phyloP scores from a whole-genome alignment of 2,329 filamentous ascomycete species.

The Diplodia corticola region DNA sequence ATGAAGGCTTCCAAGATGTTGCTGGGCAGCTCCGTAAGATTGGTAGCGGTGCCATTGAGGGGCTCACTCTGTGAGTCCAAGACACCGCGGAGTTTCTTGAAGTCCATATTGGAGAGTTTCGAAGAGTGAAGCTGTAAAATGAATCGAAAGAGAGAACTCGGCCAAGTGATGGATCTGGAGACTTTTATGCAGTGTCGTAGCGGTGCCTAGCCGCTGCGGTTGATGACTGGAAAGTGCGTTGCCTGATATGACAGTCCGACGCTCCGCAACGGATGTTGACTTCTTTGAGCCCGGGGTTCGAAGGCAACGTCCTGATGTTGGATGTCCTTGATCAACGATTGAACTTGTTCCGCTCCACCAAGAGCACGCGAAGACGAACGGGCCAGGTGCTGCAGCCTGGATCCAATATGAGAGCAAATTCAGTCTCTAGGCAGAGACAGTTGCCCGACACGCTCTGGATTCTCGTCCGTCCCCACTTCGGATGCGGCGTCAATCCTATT shows the following conservation, averaged over 20 bases:
- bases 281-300: too few species aligned
- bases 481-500: neutral
- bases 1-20: constrained; percentile 53
- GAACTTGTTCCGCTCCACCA: neutral
- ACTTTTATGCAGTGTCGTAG: neutral
- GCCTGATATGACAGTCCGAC: neutral
- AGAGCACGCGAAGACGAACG: neutral
- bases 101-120: neutral
- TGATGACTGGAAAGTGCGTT: neutral
- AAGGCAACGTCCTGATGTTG: neutral
- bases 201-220: neutral
- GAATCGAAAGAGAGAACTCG: neutral
- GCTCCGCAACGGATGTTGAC: too few species aligned
- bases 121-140: neutral
- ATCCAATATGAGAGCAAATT: neutral
- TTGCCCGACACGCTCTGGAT: too few species aligned
- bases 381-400: neutral
- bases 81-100: neutral
- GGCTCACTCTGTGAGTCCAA: neutral
- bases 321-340: neutral
- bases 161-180: neutral
- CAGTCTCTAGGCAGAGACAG: neutral
- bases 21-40: constrained; percentile 42
- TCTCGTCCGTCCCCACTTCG: neutral
- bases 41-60: constrained; percentile 25